Conservation (phyloP, 305 asterid species). For the Fraxinus dipetala region DNA sequence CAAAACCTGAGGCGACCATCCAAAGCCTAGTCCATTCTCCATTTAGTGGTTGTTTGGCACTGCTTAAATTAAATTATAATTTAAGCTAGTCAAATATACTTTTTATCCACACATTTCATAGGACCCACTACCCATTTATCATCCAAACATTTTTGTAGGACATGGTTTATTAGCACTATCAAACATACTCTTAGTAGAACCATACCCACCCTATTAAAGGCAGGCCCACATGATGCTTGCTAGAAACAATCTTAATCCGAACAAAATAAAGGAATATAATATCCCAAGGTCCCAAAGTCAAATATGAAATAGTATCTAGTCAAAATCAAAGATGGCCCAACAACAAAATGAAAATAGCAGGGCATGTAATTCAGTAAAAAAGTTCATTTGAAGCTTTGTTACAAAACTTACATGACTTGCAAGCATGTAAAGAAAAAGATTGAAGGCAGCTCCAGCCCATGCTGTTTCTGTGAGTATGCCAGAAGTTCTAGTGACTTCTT, state of each 20-base stretch:
- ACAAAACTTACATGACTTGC: slow-evolving; percentile 63
- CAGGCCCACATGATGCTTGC: not conserved
- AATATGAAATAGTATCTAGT: slow-evolving; percentile 13
- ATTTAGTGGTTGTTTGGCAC: not conserved
- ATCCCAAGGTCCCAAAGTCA: not conserved
- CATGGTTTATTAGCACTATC: not conserved
- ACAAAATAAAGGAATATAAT: not conserved
- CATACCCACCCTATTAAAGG: not conserved
- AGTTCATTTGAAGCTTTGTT: slow-evolving; percentile 13
- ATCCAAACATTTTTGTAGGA: not conserved
- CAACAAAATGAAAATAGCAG: not conserved
- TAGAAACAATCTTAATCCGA: not conserved
- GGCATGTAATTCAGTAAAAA: not conserved
- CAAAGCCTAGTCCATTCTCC: not conserved
- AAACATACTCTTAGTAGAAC: not conserved
- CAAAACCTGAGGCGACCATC: not conserved
- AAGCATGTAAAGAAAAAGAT: slow-evolving; percentile 69
- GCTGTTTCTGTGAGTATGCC: slow-evolving; percentile 71
- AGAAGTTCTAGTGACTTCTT: slow-evolving; percentile 61
- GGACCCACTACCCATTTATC: not conserved
- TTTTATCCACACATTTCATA: not conserved
- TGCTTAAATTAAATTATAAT: not conserved
- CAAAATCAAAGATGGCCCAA: not conserved
- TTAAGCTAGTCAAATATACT: not conserved
- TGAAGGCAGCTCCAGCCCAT: slow-evolving; percentile 80